Base-by-base conservation (phyloP, 371 early-diverging fungal genomes). In the Cokeromyces recurvatus region DNA sequence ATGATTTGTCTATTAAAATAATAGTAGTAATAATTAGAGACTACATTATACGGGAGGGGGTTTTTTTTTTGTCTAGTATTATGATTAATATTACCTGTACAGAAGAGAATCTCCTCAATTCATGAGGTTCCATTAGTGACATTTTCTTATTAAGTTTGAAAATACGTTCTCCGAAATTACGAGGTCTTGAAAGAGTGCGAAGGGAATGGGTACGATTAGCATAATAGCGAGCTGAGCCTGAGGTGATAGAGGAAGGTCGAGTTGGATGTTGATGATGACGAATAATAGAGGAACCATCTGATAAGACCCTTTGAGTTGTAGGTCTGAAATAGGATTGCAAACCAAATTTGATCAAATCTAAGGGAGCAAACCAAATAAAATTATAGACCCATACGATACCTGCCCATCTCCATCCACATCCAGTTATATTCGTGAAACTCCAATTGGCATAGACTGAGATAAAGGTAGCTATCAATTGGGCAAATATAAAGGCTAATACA, bases 281-380 rank as follows among this genome's bases (percentile, higher is more conserved):
- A n/a, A 43, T 24, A 22, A 21, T 42, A 42, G 57, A 41, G 9
- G 44, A 24, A 1, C 39, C 43, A 17, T 62, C 66, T 29, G 40
- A 11, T 32, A 34, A 16, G n/a, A 37, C 14, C n/a, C 16, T 20
- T 3, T 24, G 2, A 20, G 32, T 9, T 23, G 29, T 48, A 4
- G 40, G 74, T 43, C 61, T 64, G 63, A 79, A 74, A 42, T 57
- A 12, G 16, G 52, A 48, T 27, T 77, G 79, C 68, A 85, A 75
- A 38, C 59, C 82, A 53, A 85, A 85, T 60, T 84, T 84, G 72
- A 84, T 66, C 19, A 78, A 63, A 60, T 84, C 85, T 29, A 84
- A 57, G 23, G 85, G 85, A 37, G 77, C 48, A 53, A 79, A 84
- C 85, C 85, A 84, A 38, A 82, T 56, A 49, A 84, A 71, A 62